phyloP scores from a whole-genome alignment of 1,284 basidiomycete species.

The Rhodotorula sp. region DNA sequence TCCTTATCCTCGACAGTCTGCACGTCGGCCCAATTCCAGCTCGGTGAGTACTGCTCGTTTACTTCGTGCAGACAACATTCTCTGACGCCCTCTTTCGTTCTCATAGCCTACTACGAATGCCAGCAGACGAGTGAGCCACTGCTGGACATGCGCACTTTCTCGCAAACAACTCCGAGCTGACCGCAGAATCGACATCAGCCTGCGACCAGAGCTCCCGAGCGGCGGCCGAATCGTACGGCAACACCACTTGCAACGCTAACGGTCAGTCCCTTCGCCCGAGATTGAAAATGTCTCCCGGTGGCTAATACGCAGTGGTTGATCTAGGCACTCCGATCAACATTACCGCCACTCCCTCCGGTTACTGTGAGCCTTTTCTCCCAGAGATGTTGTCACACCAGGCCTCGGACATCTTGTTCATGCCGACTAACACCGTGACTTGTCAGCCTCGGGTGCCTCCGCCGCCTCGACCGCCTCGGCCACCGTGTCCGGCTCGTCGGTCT shows the following conservation, averaged over 20 bases:
- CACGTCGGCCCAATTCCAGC: slow-evolving; percentile 20
- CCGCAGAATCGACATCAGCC: slow-evolving; percentile 5
- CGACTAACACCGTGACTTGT: not conserved
- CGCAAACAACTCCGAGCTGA: not conserved
- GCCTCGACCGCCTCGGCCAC: not conserved
- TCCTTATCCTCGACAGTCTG: slow-evolving; percentile 3
- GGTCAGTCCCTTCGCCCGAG: not conserved
- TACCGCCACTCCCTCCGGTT: slow-evolving; percentile 15
- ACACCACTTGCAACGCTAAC: not conserved
- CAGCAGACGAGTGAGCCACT: slow-evolving; percentile 20
- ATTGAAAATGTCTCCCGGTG: no score
- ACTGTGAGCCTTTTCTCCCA: slow-evolving; percentile 4
- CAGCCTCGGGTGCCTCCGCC: not conserved
- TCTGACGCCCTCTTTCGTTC: not conserved
- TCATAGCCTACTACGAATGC: slow-evolving; percentile 8
- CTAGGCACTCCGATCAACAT: slow-evolving; percentile 35
- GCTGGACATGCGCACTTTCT: not conserved
- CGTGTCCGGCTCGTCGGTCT: not conserved
- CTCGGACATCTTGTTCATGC: not conserved
- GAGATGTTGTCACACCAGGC: not conserved
- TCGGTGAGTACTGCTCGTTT: not conserved
- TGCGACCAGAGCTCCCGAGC: slow-evolving; percentile 20
- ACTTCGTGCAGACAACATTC: not conserved
- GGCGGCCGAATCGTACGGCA: slow-evolving; percentile 28
- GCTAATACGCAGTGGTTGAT: no score